phyloP scores from a whole-genome alignment of 371 early-diverging fungal genomes.

The Apophysomyces ossiformis region DNA sequence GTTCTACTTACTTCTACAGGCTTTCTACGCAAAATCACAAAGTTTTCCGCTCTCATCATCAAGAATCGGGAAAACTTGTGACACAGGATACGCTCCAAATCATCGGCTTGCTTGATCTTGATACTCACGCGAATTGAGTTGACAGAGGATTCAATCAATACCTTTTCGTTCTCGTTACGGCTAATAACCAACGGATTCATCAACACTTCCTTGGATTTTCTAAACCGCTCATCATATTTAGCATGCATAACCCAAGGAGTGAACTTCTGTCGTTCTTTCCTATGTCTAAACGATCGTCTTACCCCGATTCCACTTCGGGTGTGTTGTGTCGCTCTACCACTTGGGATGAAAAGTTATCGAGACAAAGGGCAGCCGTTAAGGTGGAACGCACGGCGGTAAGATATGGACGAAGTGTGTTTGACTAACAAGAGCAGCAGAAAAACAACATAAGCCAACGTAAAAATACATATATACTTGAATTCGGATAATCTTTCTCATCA shows the following conservation, averaged over 20 bases:
- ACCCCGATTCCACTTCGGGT: slow-evolving; percentile 96
- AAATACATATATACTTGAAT: background rate
- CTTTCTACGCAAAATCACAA: slow-evolving; percentile 92
- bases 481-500: background rate
- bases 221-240: slow-evolving; percentile 23
- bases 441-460: background rate
- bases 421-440: slow-evolving; percentile 56
- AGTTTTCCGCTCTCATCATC: slow-evolving; percentile 96
- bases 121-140: slow-evolving; percentile 95
- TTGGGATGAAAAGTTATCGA: slow-evolving; percentile 97
- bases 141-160: slow-evolving; percentile 91
- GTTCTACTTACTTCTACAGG: slow-evolving; percentile 73
- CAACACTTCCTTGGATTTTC: slow-evolving; percentile 81
- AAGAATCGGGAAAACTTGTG: slow-evolving; percentile 97
- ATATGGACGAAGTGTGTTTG: slow-evolving; percentile 96
- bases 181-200: slow-evolving; percentile 90
- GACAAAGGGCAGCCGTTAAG: slow-evolving; percentile 92
- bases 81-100: slow-evolving; percentile 92
- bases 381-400: slow-evolving; percentile 93
- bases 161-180: slow-evolving; percentile 95
- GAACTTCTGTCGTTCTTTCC: background rate
- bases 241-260: slow-evolving; percentile 7
- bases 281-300: slow-evolving; percentile 19
- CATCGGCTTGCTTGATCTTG: slow-evolving; percentile 97
- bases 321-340: slow-evolving; percentile 97